Conservation (phyloP, 1,139 yeast species). For the Taphrina wiesneri region DNA sequence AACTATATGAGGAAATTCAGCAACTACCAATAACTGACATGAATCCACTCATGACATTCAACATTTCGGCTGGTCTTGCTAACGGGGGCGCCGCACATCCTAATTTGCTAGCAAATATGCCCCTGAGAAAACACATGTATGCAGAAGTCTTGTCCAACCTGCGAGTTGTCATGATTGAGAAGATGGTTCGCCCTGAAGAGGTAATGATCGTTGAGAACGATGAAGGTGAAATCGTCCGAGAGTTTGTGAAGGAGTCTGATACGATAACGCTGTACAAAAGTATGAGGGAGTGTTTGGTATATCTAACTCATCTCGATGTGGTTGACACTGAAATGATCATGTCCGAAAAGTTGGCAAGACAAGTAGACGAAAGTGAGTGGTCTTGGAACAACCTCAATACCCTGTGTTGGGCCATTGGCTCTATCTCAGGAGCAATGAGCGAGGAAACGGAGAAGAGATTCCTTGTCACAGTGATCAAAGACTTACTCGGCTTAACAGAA, state of each 20-base stretch:
- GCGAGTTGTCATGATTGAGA: constrained; percentile 87
- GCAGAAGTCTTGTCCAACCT: constrained; percentile 72
- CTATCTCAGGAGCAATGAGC: constrained; percentile 97
- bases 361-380: constrained; percentile 97
- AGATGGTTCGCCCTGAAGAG: constrained; percentile 98
- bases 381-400: constrained; percentile 98
- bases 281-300: constrained; percentile 93
- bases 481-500: constrained; percentile 84
- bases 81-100: constrained; percentile 88
- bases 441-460: constrained; percentile 96
- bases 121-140: constrained; percentile 83
- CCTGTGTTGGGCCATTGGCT: constrained; percentile 98
- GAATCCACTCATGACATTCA: constrained; percentile 71
- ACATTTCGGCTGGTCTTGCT: constrained; percentile 51
- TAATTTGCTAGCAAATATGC: constrained; percentile 67
- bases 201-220: constrained; percentile 87
- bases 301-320: constrained; percentile 91
- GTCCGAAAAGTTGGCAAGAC: constrained; percentile 86
- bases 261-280: constrained; percentile 93
- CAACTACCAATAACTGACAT: constrained; percentile 69
- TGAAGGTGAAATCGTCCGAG: constrained; percentile 98
- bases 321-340: constrained; percentile 90
- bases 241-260: constrained; percentile 93
- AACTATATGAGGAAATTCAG: constrained; percentile 81
- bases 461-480: constrained; percentile 88